These are phyloP conservation scores for Amphirosellinia nigrospora DNA, from an alignment of 495 filamentous ascomycete genomes.

Conservation along the genomic window DNA sequence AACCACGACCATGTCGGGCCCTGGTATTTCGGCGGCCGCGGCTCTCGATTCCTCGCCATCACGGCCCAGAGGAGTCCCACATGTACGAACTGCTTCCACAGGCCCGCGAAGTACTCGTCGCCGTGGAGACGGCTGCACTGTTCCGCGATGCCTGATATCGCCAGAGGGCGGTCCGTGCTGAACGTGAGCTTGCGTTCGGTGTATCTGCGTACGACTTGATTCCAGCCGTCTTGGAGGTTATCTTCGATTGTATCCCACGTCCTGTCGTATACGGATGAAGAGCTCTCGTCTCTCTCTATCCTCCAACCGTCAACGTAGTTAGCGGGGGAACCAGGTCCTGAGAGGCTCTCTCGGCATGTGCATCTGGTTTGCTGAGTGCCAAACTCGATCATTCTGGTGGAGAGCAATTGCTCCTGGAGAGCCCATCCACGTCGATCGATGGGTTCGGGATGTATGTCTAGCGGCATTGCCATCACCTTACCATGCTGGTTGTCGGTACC, in stretches of 20 bases:
- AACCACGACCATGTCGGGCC: conserved; percentile 4
- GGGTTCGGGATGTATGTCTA: conserved; percentile 11
- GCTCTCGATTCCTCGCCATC: neutral
- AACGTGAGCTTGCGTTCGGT: conserved; percentile 22
- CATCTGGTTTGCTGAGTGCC: conserved; percentile 1
- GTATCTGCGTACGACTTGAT: conserved; percentile 27
- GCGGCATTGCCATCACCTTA: neutral
- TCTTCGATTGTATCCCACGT: neutral
- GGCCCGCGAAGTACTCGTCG: neutral
- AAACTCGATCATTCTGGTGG: conserved; percentile 25
- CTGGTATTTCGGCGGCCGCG: neutral
- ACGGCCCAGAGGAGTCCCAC: neutral
- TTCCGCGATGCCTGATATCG: conserved; percentile 29
- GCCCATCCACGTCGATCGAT: no score
- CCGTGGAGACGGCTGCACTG: conserved; percentile 3
- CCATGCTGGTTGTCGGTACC: neutral
- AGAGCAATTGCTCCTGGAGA: no score
- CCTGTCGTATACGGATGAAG: neutral
- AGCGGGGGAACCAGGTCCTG: neutral
- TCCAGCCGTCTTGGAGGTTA: conserved; percentile 18
- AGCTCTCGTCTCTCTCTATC: neutral
- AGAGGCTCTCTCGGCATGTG: neutral
- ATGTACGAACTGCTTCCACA: neutral
- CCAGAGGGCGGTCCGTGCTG: conserved; percentile 19
- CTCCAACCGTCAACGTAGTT: neutral